These are phyloP conservation scores for Zygoascus biomembranicola DNA, from an alignment of 805 yeast species.

Conservation along the genomic window DNA sequence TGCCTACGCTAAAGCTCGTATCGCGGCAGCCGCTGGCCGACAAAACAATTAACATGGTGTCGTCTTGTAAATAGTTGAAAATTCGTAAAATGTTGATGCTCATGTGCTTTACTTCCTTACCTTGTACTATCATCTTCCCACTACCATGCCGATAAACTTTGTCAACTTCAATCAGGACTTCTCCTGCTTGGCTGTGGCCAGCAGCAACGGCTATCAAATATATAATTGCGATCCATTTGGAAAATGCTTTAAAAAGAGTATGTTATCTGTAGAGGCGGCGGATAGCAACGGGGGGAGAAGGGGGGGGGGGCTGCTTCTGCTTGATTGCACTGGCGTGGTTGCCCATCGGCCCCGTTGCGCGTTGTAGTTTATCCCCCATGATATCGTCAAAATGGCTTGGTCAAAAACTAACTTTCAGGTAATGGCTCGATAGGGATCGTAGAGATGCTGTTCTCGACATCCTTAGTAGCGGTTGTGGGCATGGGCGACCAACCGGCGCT, in stretches of 20 bases:
- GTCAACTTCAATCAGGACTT: constrained; percentile 87
- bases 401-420: constrained; percentile 10
- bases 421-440: constrained; percentile 44
- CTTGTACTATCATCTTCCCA: neutral
- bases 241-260: constrained; percentile 44
- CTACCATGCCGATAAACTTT: constrained; percentile 30
- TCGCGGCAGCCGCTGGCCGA: constrained; percentile 2
- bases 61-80: neutral
- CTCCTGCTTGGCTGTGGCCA: constrained; percentile 69
- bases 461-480: constrained; percentile 77
- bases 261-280: neutral
- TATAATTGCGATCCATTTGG: constrained; percentile 88
- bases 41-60: neutral
- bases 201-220: constrained; percentile 56
- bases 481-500: constrained; percentile 55
- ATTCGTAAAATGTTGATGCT: neutral
- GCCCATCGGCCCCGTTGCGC: no score
- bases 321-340: no score
- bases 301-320: no score
- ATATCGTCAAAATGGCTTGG: neutral
- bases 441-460: constrained; percentile 87
- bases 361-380: no score
- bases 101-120: neutral
- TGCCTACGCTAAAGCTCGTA: constrained; percentile 18
- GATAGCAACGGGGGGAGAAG: no score